Conservation (phyloP, 2,329 filamentous ascomycete genomes). For the Trichoderma lentiforme region DNA sequence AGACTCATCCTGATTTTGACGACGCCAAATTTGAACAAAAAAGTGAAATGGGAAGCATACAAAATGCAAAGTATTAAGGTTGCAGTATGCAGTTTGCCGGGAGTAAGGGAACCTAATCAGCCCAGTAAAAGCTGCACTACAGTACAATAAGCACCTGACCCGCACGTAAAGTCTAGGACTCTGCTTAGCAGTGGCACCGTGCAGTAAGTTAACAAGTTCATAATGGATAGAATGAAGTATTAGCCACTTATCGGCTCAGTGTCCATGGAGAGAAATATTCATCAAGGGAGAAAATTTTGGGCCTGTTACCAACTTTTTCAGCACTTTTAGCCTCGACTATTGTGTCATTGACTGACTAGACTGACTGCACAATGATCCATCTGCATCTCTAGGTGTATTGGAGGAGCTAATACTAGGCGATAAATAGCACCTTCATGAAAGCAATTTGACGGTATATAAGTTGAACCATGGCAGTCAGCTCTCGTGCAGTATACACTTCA, state of each 20-base stretch:
- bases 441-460: too few relatives aligned
- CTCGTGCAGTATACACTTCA: too few relatives aligned
- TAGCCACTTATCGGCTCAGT: neutral
- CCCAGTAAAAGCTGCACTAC: neutral
- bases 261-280: neutral
- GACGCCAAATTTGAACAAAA: fast-evolving
- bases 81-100: neutral
- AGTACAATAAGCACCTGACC: neutral
- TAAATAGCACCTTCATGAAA: too few relatives aligned
- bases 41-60: neutral
- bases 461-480: too few relatives aligned
- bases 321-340: neutral
- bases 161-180: neutral
- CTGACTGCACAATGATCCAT: neutral
- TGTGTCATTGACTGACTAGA: neutral
- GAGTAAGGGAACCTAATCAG: neutral
- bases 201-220: too few relatives aligned
- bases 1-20: neutral
- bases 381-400: neutral
- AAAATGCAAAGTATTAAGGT: neutral
- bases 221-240: too few relatives aligned
- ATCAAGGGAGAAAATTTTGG: neutral
- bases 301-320: neutral
- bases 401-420: too few relatives aligned
- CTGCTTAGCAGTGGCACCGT: neutral